These are phyloP conservation scores for Nepenthes gracilis DNA, from an alignment of 148 eudicot species.

Conservation along the genomic window DNA sequence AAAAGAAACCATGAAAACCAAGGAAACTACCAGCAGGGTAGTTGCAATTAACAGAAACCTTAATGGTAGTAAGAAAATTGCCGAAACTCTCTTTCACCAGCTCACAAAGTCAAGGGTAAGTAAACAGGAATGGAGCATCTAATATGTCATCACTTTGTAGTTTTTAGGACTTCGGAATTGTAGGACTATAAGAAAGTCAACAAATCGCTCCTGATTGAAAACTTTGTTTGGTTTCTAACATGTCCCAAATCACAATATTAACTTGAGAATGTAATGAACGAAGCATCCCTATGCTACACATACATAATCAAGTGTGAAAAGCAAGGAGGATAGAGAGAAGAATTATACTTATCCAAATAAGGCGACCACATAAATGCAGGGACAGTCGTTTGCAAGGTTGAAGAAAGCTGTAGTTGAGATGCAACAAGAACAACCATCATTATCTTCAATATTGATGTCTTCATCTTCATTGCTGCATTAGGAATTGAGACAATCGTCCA, in stretches of 20 bases:
- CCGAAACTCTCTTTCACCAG: too few species aligned
- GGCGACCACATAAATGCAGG: conserved; percentile 88
- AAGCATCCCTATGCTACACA: background rate
- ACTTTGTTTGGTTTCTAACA: background rate
- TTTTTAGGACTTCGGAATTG: too few species aligned
- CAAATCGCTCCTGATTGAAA: too few species aligned
- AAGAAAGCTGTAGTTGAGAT: conserved; percentile 28
- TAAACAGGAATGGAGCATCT: too few species aligned
- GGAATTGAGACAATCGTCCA: conserved; percentile 1
- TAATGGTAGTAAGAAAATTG: too few species aligned
- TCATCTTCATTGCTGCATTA: conserved; percentile 33
- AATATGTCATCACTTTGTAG: too few species aligned
- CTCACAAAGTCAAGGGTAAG: too few species aligned
- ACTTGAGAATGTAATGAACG: background rate
- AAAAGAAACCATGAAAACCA: too few species aligned
- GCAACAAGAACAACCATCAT: conserved; percentile 25
- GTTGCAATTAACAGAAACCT: too few species aligned
- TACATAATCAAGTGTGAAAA: background rate
- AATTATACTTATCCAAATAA: conserved; percentile 42
- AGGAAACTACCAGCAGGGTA: too few species aligned
- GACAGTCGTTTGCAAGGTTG: conserved; percentile 35
- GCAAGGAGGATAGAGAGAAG: background rate
- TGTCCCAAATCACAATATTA: background rate
- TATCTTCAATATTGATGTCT: conserved; percentile 13
- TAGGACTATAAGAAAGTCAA: too few species aligned